Conservation (phyloP, 257 asterid genomes). For the Solanum medicagineum region DNA sequence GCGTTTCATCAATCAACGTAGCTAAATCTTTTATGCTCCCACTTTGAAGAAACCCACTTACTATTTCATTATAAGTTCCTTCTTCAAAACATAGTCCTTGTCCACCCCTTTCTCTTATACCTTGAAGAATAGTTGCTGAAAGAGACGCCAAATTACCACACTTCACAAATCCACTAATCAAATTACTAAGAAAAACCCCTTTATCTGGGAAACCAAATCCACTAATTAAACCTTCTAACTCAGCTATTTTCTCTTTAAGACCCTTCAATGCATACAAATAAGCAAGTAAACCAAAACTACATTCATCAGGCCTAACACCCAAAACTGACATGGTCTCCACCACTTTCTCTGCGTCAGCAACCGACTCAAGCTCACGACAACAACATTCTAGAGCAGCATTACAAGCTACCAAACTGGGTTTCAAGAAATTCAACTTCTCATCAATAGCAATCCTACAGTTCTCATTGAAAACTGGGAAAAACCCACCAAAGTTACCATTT, state of each 20-base stretch:
- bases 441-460: conserved; percentile 58
- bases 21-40: conserved; percentile 53
- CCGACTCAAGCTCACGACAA: conserved; percentile 57
- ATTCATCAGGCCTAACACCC: conserved; percentile 67
- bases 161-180: conserved; percentile 70
- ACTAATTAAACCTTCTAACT: conserved; percentile 45
- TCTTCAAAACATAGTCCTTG: conserved; percentile 19
- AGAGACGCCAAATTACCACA: conserved; percentile 44
- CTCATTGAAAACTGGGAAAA: conserved; percentile 57
- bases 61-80: conserved; percentile 52
- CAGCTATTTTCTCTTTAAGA: conserved; percentile 42
- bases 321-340: conserved; percentile 63
- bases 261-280: conserved; percentile 79
- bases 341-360: conserved; percentile 62
- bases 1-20: conserved; percentile 52
- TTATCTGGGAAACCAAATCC: conserved; percentile 42
- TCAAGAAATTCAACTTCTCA: conserved; percentile 59
- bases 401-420: conserved; percentile 68
- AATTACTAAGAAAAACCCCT: conserved; percentile 27
- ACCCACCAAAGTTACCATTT: conserved; percentile 53
- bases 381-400: conserved; percentile 80
- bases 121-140: conserved; percentile 34
- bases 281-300: conserved; percentile 63
- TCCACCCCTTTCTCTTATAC: conserved; percentile 35
- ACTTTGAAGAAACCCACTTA: conserved; percentile 39